Evolutionary conservation across 495 filamentous ascomycete species (phyloP), one percentile per base, ranked within the genome.

Genomic region (Penicillium coffeae): DNA sequence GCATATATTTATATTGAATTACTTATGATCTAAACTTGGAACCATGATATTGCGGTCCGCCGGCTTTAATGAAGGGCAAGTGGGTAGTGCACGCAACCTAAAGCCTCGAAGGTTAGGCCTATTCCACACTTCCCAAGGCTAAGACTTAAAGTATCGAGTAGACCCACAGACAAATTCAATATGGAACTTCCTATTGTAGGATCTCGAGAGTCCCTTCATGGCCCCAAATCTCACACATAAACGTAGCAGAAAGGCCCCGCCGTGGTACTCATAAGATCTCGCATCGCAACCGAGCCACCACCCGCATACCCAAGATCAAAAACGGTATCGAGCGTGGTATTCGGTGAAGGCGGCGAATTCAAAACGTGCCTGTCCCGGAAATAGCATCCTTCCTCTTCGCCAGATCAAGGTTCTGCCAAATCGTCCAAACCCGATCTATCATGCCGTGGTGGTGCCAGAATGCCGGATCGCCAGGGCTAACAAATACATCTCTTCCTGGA

Each of bases 361-460:
- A 74, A 52, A 84, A 72, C 1, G 82, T 85, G 13, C 70, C 68
- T 20, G 77, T 85, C 0, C 80, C 81, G 18, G 63, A 68, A 50
- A 80, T 69, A 19, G 63, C 69, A 50, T 71, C 62, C 43, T 54
- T 59, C 4, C 82, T 67, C 16, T 68, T 65, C 43, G 54, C 41
- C 16, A 69, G 59, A 52, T 87, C 75, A 43, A 77, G 55, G 40
- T 72, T 78, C 67, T 89, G 84, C 86, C 86, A 89, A 20, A 82
- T 81, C 77, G 81, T 85, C 71, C 76, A 89, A 3, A 81, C 58
- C 32, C 80, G 78, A 63, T 89, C 87, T 45, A 90, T 77, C 71
- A 81, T 79, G 3, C 74, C 79, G 59, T 89, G 86, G 61, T 88
- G 85, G 16, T 84, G 71, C 55, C 70, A 89, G 64, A 89, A 89